Evolutionary conservation across 129 eudicot genomes (phyloP).

Genomic region (Escallonia rubra): DNA sequence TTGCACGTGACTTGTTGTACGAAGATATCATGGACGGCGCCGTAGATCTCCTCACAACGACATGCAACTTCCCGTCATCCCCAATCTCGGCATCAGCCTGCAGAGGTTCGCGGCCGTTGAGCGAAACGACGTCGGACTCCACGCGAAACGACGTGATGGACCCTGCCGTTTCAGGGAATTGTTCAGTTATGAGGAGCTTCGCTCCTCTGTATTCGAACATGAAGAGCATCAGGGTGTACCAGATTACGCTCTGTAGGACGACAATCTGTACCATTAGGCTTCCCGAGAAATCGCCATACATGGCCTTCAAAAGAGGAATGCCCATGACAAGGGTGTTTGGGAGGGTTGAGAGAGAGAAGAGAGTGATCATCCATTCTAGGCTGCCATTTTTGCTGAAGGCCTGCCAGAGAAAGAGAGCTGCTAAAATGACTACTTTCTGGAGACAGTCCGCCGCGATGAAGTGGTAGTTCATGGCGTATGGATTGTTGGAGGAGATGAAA

Average conservation of each 20-base stretch:
- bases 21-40: slow-evolving; percentile 58
- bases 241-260: slow-evolving; percentile 81
- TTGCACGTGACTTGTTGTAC: slow-evolving; percentile 44
- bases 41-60: slow-evolving; percentile 72
- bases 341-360: slow-evolving; percentile 82
- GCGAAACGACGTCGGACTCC: slow-evolving; percentile 83
- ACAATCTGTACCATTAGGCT: slow-evolving; percentile 88
- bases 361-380: slow-evolving; percentile 87
- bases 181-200: slow-evolving; percentile 66
- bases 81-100: slow-evolving; percentile 93
- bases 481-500: slow-evolving; percentile 77
- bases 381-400: slow-evolving; percentile 56
- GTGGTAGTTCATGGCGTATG: slow-evolving; percentile 79
- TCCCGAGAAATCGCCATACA: slow-evolving; percentile 92
- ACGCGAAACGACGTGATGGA: slow-evolving; percentile 79
- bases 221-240: slow-evolving; percentile 93
- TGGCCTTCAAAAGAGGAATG: slow-evolving; percentile 77
- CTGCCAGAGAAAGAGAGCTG: slow-evolving; percentile 75
- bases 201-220: slow-evolving; percentile 91
- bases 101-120: slow-evolving; percentile 82
- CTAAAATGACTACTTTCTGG: slow-evolving; percentile 69
- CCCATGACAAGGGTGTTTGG: slow-evolving; percentile 98
- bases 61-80: slow-evolving; percentile 81
- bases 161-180: slow-evolving; percentile 87
- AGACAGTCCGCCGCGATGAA: slow-evolving; percentile 85